Percentiles rank a stretch among this genome's conserved stretches.
These are phyloP conservation scores for Hemileia vastatrix DNA, from an alignment of 1,284 basidiomycete genomes.

Conservation along the genomic window DNA sequence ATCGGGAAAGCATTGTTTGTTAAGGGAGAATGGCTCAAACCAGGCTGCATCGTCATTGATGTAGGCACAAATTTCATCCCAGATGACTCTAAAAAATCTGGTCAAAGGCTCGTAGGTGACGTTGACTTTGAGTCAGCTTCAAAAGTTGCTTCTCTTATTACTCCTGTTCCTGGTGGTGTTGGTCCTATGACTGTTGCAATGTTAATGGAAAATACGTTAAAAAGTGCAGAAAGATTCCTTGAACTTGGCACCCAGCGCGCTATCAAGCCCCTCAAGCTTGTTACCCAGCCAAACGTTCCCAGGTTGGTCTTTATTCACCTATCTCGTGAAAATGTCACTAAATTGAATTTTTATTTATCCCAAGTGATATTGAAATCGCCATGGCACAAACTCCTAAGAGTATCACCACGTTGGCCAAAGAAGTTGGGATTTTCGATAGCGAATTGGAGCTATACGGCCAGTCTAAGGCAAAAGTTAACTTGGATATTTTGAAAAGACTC, in stretches of 20 bases:
- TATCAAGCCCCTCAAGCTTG: conserved; percentile 68
- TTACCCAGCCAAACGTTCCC: conserved; percentile 73
- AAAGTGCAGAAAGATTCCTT: conserved; percentile 72
- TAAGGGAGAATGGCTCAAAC: conserved; percentile 90
- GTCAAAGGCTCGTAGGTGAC: conserved; percentile 91
- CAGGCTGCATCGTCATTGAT: conserved; percentile 84
- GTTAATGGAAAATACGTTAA: conserved; percentile 91
- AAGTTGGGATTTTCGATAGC: conserved; percentile 75
- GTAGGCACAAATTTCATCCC: conserved; percentile 96
- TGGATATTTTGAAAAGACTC: conserved; percentile 75
- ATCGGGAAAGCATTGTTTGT: conserved; percentile 86
- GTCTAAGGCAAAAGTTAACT: conserved; percentile 95
- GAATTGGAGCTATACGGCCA: conserved; percentile 92
- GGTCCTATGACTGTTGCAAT: conserved; percentile 99
- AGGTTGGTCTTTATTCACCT: conserved; percentile 34
- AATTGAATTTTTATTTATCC: conserved; percentile 9
- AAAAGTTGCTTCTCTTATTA: conserved; percentile 74
- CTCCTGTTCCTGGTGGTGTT: conserved; percentile 95
- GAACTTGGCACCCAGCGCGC: conserved; percentile 55
- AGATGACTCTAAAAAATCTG: conserved; percentile 86
- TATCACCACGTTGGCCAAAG: conserved; percentile 68
- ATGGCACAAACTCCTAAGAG: conserved; percentile 90
- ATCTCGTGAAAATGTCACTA: background rate
- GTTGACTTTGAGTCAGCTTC: conserved; percentile 75
- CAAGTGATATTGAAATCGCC: conserved; percentile 87